Evolutionary conservation across 306 rosid species (phyloP).

Genomic region (Trichosanthes truncata): DNA sequence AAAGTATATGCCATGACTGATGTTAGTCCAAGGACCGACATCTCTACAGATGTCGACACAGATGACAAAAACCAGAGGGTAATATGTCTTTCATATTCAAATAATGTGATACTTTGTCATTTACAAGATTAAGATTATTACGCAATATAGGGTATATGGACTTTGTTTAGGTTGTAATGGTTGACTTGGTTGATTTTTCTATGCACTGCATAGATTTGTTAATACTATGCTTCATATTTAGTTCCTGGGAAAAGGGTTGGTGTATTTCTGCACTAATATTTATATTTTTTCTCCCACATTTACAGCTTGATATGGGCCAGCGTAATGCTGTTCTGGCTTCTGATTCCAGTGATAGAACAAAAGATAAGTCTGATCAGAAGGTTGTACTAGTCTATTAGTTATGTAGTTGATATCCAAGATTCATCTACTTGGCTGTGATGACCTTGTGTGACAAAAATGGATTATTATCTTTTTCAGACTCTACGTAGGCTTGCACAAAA

Average conservation of each 20-base stretch:
- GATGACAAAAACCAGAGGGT: slow-evolving; percentile 89
- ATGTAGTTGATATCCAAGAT: background rate
- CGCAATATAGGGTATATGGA: background rate
- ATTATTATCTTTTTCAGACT: slow-evolving; percentile 31
- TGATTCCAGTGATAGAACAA: slow-evolving; percentile 90
- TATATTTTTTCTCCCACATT: slow-evolving; percentile 14
- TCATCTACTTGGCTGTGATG: slow-evolving; percentile 9
- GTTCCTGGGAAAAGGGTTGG: background rate
- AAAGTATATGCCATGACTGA: slow-evolving; percentile 74
- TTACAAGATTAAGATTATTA: background rate
- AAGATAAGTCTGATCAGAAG: slow-evolving; percentile 93
- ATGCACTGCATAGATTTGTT: background rate
- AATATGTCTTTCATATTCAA: slow-evolving; percentile 17
- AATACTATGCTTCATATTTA: background rate
- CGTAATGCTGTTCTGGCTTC: slow-evolving; percentile 45
- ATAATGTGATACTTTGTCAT: background rate
- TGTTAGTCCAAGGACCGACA: slow-evolving; percentile 97
- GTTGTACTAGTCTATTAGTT: slow-evolving; percentile 23
- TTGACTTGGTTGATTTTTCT: background rate
- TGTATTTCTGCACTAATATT: slow-evolving; percentile 13
- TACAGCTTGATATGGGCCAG: slow-evolving; percentile 60
- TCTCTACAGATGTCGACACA: slow-evolving; percentile 88
- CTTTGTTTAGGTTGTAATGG: background rate
- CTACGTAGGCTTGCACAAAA: slow-evolving; percentile 76
- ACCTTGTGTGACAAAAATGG: background rate